phyloP scores from a whole-genome alignment of 306 rosid species.

The Sicyos edulis region DNA sequence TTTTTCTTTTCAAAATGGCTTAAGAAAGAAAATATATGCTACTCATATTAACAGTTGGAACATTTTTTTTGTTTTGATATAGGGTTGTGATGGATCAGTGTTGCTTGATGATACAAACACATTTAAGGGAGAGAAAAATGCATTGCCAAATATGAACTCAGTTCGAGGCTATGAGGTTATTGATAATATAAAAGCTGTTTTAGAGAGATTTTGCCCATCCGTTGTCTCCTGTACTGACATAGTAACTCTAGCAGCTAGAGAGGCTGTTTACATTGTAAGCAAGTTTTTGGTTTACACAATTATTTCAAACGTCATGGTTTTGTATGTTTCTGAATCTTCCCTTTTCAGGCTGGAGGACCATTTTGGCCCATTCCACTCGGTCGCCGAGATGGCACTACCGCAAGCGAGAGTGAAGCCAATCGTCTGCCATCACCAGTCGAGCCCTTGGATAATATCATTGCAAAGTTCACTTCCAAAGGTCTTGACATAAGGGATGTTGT shows the following conservation, averaged over 20 bases:
- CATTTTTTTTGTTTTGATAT: background rate
- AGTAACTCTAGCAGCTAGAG: constrained; percentile 68
- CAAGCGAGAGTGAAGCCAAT: constrained; percentile 50
- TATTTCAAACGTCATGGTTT: constrained; percentile 3
- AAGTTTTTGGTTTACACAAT: background rate
- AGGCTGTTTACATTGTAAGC: constrained; percentile 70
- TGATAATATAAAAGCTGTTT: constrained; percentile 57
- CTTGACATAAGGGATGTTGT: constrained; percentile 68
- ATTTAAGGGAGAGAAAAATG: constrained; percentile 72
- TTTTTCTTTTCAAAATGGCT: background rate
- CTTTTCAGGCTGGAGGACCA: constrained; percentile 56
- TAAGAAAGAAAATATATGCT: no score
- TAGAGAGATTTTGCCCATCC: constrained; percentile 74
- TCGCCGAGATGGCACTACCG: constrained; percentile 72
- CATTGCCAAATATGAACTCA: constrained; percentile 55
- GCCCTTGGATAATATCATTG: constrained; percentile 48
- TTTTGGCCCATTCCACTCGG: constrained; percentile 69
- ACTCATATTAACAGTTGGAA: no score
- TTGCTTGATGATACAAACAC: constrained; percentile 68
- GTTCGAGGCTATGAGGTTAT: constrained; percentile 72
- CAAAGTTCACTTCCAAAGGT: constrained; percentile 62
- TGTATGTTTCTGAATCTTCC: constrained; percentile 3
- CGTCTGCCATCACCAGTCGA: constrained; percentile 74
- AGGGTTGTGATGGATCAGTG: constrained; percentile 87
- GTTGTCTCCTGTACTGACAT: constrained; percentile 83